Percentiles rank a stretch among this genome's conserved stretches.
Conservation (phyloP, 176 grass and related monocot species). For the Oropetium thomaeum region DNA sequence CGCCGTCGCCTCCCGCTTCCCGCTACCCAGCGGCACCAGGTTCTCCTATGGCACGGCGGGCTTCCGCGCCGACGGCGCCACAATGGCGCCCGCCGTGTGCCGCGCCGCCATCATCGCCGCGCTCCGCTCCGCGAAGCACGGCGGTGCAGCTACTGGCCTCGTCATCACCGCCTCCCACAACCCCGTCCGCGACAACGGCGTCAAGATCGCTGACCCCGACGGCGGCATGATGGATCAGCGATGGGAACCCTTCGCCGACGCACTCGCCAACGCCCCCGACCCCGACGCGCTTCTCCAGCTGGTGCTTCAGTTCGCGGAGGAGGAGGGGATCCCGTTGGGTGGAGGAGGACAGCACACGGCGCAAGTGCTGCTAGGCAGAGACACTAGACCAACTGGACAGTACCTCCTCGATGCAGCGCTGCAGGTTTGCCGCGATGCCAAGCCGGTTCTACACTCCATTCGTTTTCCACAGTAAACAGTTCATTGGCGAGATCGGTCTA, state of each 20-base stretch:
- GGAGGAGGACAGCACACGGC: constrained; percentile 44
- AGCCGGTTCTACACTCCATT: not conserved
- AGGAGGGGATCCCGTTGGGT: constrained; percentile 59
- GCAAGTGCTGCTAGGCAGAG: constrained; percentile 72
- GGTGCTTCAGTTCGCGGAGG: constrained; percentile 62
- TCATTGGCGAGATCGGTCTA: not conserved
- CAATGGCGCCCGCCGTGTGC: constrained; percentile 75
- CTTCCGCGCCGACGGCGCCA: constrained; percentile 63
- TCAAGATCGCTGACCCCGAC: constrained; percentile 85
- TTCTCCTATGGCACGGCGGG: constrained; percentile 91
- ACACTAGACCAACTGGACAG: constrained; percentile 86
- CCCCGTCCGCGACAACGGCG: constrained; percentile 68
- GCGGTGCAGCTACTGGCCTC: constrained; percentile 53
- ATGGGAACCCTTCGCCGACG: constrained; percentile 90
- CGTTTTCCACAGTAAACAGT: not conserved
- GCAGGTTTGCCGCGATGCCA: constrained; percentile 45
- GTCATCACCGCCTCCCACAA: constrained; percentile 95
- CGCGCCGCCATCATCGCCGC: constrained; percentile 68
- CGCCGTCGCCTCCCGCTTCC: constrained; percentile 48
- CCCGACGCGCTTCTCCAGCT: constrained; percentile 62
- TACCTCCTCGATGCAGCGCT: constrained; percentile 68
- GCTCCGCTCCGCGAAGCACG: constrained; percentile 66
- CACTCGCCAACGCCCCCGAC: constrained; percentile 62
- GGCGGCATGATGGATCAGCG: constrained; percentile 81
- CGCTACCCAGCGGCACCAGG: constrained; percentile 41